Evolutionary conservation across 2,329 filamentous ascomycete genomes (phyloP).

Genomic region (Sclerotinia spermophila): DNA sequence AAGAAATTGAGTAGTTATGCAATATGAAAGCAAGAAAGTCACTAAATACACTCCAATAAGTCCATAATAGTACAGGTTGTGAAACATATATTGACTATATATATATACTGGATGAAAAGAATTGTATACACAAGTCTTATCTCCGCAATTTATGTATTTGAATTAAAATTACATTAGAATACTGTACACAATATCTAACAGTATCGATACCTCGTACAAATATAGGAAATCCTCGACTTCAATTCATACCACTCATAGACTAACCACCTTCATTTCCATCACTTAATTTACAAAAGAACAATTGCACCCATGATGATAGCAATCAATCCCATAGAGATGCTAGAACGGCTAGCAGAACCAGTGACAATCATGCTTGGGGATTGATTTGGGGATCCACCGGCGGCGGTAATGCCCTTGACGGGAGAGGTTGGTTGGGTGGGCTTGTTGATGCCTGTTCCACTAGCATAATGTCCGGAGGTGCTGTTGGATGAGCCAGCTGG

Average conservation of each 20-base stretch:
- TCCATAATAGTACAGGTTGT: neutral
- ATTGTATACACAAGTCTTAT: neutral
- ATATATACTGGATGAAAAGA: neutral
- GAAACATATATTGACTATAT: neutral
- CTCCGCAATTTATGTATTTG: neutral
- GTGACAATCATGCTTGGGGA: neutral
- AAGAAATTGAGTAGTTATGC: no score
- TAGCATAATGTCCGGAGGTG: neutral
- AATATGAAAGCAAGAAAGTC: neutral
- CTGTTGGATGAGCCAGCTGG: neutral
- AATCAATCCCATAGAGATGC: neutral
- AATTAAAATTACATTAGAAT: constrained; percentile 5
- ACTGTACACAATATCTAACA: neutral
- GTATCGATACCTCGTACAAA: neutral
- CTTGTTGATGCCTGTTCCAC: neutral
- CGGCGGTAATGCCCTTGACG: neutral
- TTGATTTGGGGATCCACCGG: neutral
- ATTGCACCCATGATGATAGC: constrained; percentile 2
- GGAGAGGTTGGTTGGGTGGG: neutral
- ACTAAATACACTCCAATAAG: neutral
- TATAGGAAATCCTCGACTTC: neutral
- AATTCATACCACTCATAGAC: neutral
- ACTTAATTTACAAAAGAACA: constrained; percentile 12
- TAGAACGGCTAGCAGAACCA: constrained; percentile 9
- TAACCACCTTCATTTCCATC: neutral